Conservation (phyloP, 2,329 filamentous ascomycete species). For the Diaporthe nobilis region DNA sequence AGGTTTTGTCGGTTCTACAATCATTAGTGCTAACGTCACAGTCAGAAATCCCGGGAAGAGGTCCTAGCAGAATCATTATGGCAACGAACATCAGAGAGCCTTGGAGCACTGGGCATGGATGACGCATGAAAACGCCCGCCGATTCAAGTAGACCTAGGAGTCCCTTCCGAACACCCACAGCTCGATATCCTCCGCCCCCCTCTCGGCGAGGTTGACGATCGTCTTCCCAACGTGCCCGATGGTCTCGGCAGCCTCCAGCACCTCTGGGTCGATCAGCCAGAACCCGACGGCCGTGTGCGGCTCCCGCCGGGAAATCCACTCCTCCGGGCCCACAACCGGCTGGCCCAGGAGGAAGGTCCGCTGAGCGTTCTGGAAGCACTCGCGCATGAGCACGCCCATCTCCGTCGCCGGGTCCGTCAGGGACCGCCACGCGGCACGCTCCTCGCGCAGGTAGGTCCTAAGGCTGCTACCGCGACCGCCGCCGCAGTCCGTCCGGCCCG, state of each 20-base stretch:
- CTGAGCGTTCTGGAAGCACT: not conserved
- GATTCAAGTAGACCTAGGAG: not conserved
- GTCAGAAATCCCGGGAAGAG: no score
- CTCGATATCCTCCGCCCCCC: not conserved
- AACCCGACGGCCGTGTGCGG: conserved; percentile 28
- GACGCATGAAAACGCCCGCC: not conserved
- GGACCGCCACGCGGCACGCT: conserved; percentile 7
- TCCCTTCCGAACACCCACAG: not conserved
- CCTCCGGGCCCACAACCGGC: conserved; percentile 3
- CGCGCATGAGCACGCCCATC: not conserved
- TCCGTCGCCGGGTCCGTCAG: not conserved
- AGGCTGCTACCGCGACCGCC: no score
- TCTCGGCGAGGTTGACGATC: not conserved
- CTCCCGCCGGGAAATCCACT: conserved; percentile 6
- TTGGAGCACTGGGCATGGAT: conserved; percentile 1
- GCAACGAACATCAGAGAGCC: not conserved
- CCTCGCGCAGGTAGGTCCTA: no score
- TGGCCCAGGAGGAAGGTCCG: not conserved
- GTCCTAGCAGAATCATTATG: not conserved
- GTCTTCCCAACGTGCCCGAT: not conserved
- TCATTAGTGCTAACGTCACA: no score
- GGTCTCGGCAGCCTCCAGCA: conserved; percentile 16
- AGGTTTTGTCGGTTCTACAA: no score
- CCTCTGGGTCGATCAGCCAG: conserved; percentile 24
- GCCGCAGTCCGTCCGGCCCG: no score